phyloP scores from a whole-genome alignment of 345 rosid genomes.

The Aquilaria yunnanensis region DNA sequence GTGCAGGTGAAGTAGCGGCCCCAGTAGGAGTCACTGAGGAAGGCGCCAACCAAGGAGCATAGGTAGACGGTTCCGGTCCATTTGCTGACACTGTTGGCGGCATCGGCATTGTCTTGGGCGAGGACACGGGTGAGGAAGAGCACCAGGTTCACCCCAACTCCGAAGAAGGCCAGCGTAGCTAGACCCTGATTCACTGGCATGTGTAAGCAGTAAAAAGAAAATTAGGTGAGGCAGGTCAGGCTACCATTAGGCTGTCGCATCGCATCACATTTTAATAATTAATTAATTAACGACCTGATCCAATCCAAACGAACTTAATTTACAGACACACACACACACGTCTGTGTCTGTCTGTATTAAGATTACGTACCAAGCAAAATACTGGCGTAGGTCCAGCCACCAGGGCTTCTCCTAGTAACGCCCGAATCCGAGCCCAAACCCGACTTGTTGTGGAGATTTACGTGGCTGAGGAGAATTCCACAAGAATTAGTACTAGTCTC shows the following conservation, averaged over 20 bases:
- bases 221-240: no score
- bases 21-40: conserved; percentile 96
- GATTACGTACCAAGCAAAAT: conserved; percentile 9
- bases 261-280: no score
- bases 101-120: conserved; percentile 65
- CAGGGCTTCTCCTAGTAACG: no score
- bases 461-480: background rate
- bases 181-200: conserved; percentile 68
- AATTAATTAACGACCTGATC: no score
- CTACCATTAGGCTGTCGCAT: no score
- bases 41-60: conserved; percentile 82
- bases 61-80: conserved; percentile 97
- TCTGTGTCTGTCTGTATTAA: no score
- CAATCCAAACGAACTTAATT: background rate
- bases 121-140: conserved; percentile 78
- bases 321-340: no score
- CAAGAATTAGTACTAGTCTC: background rate
- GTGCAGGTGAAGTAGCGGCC: conserved; percentile 80
- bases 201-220: background rate
- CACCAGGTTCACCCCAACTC: conserved; percentile 87
- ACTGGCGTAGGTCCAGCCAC: conserved; percentile 14
- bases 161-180: conserved; percentile 88
- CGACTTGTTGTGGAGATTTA: conserved; percentile 1
- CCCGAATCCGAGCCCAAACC: background rate
- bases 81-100: conserved; percentile 82